Evolutionary conservation across 2,329 filamentous ascomycete species (phyloP).

Genomic region (Ophioceras dolichostomum): DNA sequence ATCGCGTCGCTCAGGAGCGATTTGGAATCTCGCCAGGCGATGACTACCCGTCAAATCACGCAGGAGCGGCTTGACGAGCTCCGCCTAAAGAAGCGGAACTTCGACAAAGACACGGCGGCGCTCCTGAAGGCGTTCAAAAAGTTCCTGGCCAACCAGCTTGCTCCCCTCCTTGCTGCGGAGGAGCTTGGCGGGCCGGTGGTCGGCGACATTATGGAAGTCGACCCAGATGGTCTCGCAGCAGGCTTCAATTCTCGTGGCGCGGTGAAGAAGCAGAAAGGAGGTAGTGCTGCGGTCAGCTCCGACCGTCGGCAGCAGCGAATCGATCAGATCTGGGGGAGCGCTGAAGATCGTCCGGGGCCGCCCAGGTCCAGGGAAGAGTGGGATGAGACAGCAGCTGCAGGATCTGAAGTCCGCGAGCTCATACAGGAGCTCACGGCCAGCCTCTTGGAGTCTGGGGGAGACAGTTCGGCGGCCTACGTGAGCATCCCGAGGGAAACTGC

Average conservation of each 20-base stretch:
- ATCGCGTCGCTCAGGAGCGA: constrained; percentile 47
- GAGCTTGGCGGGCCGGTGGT: constrained; percentile 75
- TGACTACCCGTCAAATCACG: constrained; percentile 48
- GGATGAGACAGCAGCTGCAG: constrained; percentile 38
- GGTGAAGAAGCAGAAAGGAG: constrained; percentile 32
- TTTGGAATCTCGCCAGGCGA: constrained; percentile 41
- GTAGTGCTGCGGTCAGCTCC: constrained; percentile 21
- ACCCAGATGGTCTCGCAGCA: constrained; percentile 44
- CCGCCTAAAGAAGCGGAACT: constrained; percentile 41
- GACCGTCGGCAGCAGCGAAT: constrained; percentile 47
- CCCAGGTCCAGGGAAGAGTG: constrained; percentile 13
- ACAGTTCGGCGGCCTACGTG: constrained; percentile 45
- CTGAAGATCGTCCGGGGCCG: constrained; percentile 5
- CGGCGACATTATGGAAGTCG: constrained; percentile 56
- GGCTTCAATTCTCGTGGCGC: constrained; percentile 50
- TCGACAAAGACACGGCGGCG: constrained; percentile 46
- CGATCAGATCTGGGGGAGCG: constrained; percentile 48
- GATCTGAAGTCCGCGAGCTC: constrained; percentile 44
- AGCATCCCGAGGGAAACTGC: constrained; percentile 47
- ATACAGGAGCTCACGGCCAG: constrained; percentile 49
- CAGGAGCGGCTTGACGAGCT: constrained; percentile 51
- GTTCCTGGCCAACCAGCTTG: constrained; percentile 61
- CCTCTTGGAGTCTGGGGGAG: constrained; percentile 39
- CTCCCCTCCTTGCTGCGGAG: constrained; percentile 68
- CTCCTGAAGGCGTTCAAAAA: constrained; percentile 52